phyloP scores from a whole-genome alignment of 371 early-diverging fungal species.

The Coemansia sp. region DNA sequence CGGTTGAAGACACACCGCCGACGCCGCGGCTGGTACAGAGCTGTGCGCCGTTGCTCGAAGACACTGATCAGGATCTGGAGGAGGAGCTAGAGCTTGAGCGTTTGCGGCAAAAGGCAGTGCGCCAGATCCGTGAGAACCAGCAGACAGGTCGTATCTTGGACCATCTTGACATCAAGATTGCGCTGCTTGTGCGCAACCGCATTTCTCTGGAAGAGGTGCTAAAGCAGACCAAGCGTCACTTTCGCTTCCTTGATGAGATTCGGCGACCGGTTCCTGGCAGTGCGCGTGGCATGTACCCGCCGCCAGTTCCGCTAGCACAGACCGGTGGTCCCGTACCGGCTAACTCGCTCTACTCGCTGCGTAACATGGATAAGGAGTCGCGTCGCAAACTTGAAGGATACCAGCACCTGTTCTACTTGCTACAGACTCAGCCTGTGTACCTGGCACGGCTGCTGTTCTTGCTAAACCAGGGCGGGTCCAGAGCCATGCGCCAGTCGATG shows the following conservation, averaged over 20 bases:
- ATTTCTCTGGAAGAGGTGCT: constrained; percentile 90
- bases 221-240: constrained; percentile 49
- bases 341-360: constrained; percentile 49
- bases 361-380: constrained; percentile 80
- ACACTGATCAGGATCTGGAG: constrained; percentile 89
- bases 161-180: constrained; percentile 93
- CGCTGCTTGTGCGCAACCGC: constrained; percentile 94
- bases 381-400: constrained; percentile 74
- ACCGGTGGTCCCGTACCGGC: constrained; percentile 39
- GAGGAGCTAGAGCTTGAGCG: constrained; percentile 88
- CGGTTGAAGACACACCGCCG: constrained; percentile 74
- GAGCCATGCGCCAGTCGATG: constrained; percentile 49
- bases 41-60: constrained; percentile 87
- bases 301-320: constrained; percentile 13
- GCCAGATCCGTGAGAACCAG: constrained; percentile 87
- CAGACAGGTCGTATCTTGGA: constrained; percentile 79
- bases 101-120: constrained; percentile 81
- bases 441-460: constrained; percentile 75
- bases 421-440: constrained; percentile 96
- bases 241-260: constrained; percentile 52
- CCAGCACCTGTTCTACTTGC: constrained; percentile 89
- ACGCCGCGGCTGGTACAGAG: constrained; percentile 74
- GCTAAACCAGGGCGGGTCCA: constrained; percentile 49
- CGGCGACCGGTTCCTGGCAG: constrained; percentile 32
- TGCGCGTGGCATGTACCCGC: constrained; percentile 17